Base-by-base conservation (phyloP, 2,329 filamentous ascomycete genomes). In the Phialocephala sp. region DNA sequence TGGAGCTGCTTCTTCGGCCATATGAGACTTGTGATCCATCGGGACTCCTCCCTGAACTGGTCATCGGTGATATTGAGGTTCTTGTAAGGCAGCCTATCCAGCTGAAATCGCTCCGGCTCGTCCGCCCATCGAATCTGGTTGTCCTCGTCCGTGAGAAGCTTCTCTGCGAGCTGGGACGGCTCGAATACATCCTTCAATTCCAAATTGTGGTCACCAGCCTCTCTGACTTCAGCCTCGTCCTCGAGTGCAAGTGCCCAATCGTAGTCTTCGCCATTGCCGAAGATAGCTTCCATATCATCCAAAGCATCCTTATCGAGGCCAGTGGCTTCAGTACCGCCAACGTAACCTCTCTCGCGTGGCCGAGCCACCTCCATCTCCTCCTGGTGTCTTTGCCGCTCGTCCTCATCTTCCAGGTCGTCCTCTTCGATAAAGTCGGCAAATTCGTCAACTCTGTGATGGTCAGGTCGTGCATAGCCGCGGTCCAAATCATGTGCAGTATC, bases 121-220 rank as follows among this genome's bases (percentile, higher is more conserved):
- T 99, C 95, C 22, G 87, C 89, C 75, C 90, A 88, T 58, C 95
- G 92, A 71, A 99, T 97, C 65, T 88, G 82, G 77, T 98, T 97
- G 77, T 99, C 95, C 69, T 94, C 93, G 65, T 98, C 95, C 9
- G 95, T 99, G 72, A 99, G 87, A 77, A 98, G 91, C 80, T 93
- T 94, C 80, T 99, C 95, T 64, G 91, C 89, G 45, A 99, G 86
- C 77, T 99, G 93, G 2, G 94, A 97, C 0, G 95, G 95, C 79
- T 99, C 95, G 74, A 99, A 99, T 59, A 99, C 94, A 76, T 99
- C 94, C 80, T 98, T 97, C 68, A 99, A 86, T 78, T 97, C 93
- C 50, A 98, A 87, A 54, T 90, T 89, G 73, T 94, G 91, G 71
- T 96, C 92, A 68, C 92, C 91, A 66, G 89, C 86, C 70, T 91